Percentiles rank a stretch among this genome's conserved stretches.
Evolutionary conservation across 306 rosid species (phyloP).

Genomic region (Gastrolobium bilobum): DNA sequence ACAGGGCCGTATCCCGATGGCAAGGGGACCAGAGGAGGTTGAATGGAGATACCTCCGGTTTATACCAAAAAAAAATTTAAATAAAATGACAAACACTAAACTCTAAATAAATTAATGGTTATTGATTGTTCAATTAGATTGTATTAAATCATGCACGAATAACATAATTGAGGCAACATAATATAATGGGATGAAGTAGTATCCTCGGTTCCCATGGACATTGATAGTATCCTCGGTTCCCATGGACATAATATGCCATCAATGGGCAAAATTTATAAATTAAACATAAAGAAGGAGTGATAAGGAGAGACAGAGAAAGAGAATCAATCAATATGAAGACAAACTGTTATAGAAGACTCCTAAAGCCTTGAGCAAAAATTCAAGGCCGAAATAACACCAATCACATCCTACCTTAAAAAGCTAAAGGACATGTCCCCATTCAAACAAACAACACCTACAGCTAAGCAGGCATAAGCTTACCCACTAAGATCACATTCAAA

Average conservation of each 20-base stretch:
- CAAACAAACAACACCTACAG: neutral
- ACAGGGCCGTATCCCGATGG: no score
- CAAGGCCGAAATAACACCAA: slow-evolving; percentile 46
- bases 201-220: neutral
- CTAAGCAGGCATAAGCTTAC: neutral
- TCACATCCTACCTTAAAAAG: slow-evolving; percentile 21
- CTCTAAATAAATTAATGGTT: no score
- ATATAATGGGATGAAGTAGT: no score
- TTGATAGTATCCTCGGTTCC: no score
- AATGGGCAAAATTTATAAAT: neutral
- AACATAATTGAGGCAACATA: no score
- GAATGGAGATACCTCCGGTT: no score
- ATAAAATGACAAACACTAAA: no score
- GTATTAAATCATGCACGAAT: no score
- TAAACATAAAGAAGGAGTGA: no score
- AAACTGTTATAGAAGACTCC: slow-evolving; percentile 46
- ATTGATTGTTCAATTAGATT: no score
- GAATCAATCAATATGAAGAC: neutral
- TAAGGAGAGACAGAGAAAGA: neutral
- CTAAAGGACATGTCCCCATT: slow-evolving; percentile 37
- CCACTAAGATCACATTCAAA: neutral
- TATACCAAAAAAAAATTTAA: no score
- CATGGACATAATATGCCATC: neutral
- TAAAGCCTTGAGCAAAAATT: slow-evolving; percentile 53
- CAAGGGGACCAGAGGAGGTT: no score